phyloP scores from a whole-genome alignment of 169 alveolate genomes.

The Eimeria acervulina region DNA sequence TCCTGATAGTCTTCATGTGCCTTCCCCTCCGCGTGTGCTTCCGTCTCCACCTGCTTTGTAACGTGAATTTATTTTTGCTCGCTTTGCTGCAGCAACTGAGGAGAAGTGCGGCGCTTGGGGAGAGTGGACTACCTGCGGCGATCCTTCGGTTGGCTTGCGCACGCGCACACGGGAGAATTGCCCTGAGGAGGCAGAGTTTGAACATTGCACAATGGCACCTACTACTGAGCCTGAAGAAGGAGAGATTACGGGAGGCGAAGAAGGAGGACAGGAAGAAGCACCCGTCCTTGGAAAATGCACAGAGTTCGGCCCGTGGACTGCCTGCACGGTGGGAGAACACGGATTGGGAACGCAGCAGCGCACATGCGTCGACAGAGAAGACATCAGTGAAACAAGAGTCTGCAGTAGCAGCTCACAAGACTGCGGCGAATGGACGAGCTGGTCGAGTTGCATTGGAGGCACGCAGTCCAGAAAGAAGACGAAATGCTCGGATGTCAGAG shows the following conservation, averaged over 20 bases:
- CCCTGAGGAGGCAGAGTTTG: conserved; percentile 26
- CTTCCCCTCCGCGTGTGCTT: background rate
- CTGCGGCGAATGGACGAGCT: conserved; percentile 32
- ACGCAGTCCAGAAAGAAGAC: background rate
- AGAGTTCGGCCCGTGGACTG: conserved; percentile 57
- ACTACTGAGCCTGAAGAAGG: background rate
- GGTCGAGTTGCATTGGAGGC: background rate
- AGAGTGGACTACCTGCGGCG: conserved; percentile 66
- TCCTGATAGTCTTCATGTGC: too few relatives aligned
- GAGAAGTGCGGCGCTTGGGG: conserved; percentile 62
- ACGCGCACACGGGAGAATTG: conserved; percentile 33
- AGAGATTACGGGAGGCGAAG: background rate
- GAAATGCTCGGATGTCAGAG: background rate
- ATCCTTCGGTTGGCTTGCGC: background rate
- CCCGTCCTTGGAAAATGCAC: background rate
- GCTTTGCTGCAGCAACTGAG: conserved; percentile 21
- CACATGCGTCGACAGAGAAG: background rate
- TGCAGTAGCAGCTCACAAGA: background rate
- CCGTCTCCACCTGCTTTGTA: too few relatives aligned
- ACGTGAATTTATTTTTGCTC: background rate
- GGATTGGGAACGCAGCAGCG: conserved; percentile 23
- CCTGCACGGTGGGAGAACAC: background rate
- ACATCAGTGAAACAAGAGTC: background rate
- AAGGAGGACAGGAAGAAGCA: background rate
- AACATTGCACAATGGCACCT: conserved; percentile 53